Conservation (phyloP, 495 filamentous ascomycete species). For the Penicillium argentinense region DNA sequence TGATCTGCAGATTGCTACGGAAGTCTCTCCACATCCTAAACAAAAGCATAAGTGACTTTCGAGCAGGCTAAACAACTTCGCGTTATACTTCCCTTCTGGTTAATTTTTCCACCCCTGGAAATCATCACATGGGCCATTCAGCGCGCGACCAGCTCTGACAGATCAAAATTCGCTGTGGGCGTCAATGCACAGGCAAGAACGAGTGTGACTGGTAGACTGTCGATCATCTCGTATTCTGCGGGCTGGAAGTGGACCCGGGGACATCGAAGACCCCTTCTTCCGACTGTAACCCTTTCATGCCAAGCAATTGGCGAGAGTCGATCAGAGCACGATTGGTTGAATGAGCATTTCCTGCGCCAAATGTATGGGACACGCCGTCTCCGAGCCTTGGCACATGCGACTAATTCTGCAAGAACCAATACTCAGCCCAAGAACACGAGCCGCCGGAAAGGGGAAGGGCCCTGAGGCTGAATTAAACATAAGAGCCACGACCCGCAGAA, state of each 20-base stretch:
- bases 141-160: background rate
- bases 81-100: background rate
- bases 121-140: background rate
- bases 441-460: background rate
- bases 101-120: background rate
- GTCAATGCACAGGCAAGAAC: background rate
- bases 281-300: background rate
- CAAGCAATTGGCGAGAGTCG: background rate
- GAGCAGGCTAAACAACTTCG: background rate
- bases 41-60: background rate
- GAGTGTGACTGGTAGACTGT: background rate
- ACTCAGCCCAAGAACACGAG: background rate
- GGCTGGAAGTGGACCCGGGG: slow-evolving; percentile 1
- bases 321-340: background rate
- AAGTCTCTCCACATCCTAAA: background rate
- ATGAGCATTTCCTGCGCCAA: too few relatives aligned
- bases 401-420: background rate
- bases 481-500: background rate
- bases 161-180: background rate
- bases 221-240: slow-evolving; percentile 12
- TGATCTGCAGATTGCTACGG: too few relatives aligned
- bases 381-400: background rate
- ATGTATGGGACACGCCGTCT: too few relatives aligned
- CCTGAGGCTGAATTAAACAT: slow-evolving; percentile 1
- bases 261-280: background rate